These are phyloP conservation scores for Suillus variegatus DNA, from an alignment of 768 basidiomycete species.

Conservation along the genomic window DNA sequence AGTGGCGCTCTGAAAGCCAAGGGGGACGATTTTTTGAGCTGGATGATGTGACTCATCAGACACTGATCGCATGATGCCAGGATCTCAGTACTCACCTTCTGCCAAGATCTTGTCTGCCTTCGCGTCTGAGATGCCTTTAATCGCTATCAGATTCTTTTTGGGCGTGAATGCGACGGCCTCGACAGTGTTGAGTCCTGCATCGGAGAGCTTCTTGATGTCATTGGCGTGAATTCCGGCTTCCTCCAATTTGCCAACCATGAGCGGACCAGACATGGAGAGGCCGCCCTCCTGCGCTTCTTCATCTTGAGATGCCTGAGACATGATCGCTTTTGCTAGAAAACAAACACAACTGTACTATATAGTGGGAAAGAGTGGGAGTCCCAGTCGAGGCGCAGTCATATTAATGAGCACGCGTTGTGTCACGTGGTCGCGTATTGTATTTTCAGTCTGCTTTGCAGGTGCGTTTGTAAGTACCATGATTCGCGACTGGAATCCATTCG, in stretches of 20 bases:
- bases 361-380: not conserved
- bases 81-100: conserved; percentile 62
- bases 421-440: conserved; percentile 31
- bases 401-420: conserved; percentile 26
- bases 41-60: conserved; percentile 12
- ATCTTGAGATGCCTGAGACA: conserved; percentile 53
- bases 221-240: conserved; percentile 87
- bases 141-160: conserved; percentile 85
- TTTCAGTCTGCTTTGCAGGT: not conserved
- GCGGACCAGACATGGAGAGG: conserved; percentile 69
- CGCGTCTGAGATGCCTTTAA: conserved; percentile 95
- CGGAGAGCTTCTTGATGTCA: conserved; percentile 93
- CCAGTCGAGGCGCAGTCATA: not conserved
- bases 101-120: conserved; percentile 96
- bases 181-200: conserved; percentile 91
- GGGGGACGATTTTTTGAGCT: conserved; percentile 96
- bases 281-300: conserved; percentile 48
- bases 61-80: conserved; percentile 9
- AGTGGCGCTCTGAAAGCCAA: conserved; percentile 98
- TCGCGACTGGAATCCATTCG: not conserved
- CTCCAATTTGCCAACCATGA: conserved; percentile 82
- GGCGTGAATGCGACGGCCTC: conserved; percentile 97
- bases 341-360: not conserved
- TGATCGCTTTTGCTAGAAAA: conserved; percentile 9
- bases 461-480: not conserved